These are phyloP conservation scores for Chlorella ohadii DNA, from an alignment of 139 green algal genomes.

Conservation along the genomic window DNA sequence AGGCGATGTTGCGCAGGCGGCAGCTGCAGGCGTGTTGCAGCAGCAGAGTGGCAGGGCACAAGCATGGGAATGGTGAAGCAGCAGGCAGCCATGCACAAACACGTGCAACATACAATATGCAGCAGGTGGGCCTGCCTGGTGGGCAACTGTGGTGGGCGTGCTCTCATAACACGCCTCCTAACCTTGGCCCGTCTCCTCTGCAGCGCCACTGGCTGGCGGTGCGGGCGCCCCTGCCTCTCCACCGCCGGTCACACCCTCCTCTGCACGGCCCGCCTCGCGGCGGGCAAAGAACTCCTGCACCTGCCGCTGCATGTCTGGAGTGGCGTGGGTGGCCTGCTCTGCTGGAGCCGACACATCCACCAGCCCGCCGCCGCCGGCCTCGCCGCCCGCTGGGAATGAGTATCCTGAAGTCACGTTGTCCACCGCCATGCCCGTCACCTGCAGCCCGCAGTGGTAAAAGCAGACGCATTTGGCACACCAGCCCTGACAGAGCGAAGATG, in stretches of 20 bases:
- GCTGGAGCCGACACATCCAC: constrained; percentile 17
- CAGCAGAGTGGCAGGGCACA: too few species aligned
- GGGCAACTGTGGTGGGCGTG: neutral
- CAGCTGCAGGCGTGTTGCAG: too few species aligned
- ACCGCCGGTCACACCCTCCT: too few species aligned
- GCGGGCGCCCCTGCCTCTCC: neutral
- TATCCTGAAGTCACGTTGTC: constrained; percentile 12
- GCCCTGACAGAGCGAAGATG: too few species aligned
- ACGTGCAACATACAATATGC: too few species aligned
- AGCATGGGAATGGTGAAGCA: too few species aligned
- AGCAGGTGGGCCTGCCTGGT: too few species aligned
- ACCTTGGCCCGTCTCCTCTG: neutral
- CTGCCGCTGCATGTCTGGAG: neutral
- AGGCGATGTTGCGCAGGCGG: too few species aligned
- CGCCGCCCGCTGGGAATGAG: constrained; percentile 16
- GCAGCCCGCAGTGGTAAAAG: too few species aligned
- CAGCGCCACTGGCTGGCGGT: neutral
- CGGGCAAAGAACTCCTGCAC: constrained; percentile 2
- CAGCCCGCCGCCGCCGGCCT: neutral
- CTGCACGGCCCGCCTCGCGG: neutral
- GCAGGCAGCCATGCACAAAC: too few species aligned
- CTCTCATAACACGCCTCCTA: too few species aligned
- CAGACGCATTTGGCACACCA: too few species aligned
- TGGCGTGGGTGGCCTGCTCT: neutral
- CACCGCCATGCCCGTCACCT: constrained; percentile 22